Conservation (phyloP, 768 basidiomycete species). For the Auricularia sp. region DNA sequence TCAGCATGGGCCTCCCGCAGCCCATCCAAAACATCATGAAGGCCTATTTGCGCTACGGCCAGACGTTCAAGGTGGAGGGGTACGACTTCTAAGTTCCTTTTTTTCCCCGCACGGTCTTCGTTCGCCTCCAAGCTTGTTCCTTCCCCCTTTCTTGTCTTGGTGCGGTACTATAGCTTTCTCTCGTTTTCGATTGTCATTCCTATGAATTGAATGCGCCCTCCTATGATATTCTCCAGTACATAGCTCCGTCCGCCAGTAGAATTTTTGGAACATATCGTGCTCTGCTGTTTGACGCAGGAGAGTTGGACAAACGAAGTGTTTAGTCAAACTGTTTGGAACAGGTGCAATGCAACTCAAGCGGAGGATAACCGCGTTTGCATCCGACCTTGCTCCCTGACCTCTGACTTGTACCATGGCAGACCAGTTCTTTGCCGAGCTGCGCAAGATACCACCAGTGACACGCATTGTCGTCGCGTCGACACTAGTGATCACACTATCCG, state of each 20-base stretch:
- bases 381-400: too few species aligned
- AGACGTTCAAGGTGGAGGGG: constrained; percentile 80
- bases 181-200: too few species aligned
- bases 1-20: constrained; percentile 91
- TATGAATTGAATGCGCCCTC: too few species aligned
- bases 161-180: background rate
- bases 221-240: too few species aligned
- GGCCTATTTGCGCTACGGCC: constrained; percentile 80
- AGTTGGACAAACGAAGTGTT: too few species aligned
- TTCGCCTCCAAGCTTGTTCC: background rate
- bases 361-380: too few species aligned
- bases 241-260: too few species aligned
- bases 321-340: too few species aligned
- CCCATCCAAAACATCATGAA: constrained; percentile 89
- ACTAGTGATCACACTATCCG: constrained; percentile 48
- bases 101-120: background rate
- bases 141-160: background rate
- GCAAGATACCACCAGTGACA: constrained; percentile 78
- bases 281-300: too few species aligned
- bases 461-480: constrained; percentile 56
- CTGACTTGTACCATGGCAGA: background rate
- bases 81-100: constrained; percentile 52
- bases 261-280: too few species aligned
- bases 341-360: too few species aligned
- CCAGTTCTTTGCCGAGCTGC: constrained; percentile 38